These are phyloP conservation scores for Pascua sp. DNA, from an alignment of 1,284 basidiomycete genomes.

Conservation along the genomic window DNA sequence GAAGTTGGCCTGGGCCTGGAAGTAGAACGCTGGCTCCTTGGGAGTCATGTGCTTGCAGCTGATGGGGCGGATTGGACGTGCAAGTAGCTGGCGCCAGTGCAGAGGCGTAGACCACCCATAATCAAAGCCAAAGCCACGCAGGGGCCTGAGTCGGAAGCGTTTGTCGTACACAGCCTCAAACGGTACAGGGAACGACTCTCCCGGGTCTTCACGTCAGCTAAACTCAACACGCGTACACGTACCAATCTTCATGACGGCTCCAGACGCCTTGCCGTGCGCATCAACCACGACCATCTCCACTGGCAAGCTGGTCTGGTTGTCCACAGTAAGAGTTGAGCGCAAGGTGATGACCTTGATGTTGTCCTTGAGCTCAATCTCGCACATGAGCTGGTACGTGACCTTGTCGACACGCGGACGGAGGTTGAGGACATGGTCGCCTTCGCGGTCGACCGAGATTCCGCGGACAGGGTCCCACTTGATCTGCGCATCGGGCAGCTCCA, in stretches of 20 bases:
- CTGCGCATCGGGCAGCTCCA: slow-evolving; percentile 78
- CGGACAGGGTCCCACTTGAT: slow-evolving; percentile 77
- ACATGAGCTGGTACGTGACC: slow-evolving; percentile 77
- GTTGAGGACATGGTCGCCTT: slow-evolving; percentile 87
- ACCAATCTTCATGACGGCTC: slow-evolving; percentile 80
- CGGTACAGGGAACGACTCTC: slow-evolving; percentile 84
- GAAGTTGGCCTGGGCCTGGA: slow-evolving; percentile 87
- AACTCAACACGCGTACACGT: slow-evolving; percentile 30
- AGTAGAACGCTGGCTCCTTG: slow-evolving; percentile 86
- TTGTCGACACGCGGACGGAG: slow-evolving; percentile 75
- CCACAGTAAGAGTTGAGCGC: slow-evolving; percentile 87
- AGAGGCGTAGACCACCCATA: slow-evolving; percentile 82
- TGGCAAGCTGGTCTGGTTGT: slow-evolving; percentile 89
- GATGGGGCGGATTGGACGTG: slow-evolving; percentile 73
- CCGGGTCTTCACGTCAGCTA: slow-evolving; percentile 58
- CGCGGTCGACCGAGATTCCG: slow-evolving; percentile 86
- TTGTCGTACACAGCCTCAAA: slow-evolving; percentile 85
- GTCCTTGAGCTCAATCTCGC: slow-evolving; percentile 84
- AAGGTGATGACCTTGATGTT: slow-evolving; percentile 96
- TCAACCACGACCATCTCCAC: slow-evolving; percentile 90
- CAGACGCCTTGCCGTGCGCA: slow-evolving; percentile 73
- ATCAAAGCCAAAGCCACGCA: slow-evolving; percentile 69
- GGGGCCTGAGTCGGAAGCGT: slow-evolving; percentile 82
- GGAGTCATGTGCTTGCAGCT: slow-evolving; percentile 79
- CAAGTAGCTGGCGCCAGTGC: slow-evolving; percentile 84